Evolutionary conservation across 2,329 filamentous ascomycete species (phyloP).

Genomic region (Pseudogymnoascus verrucosus): DNA sequence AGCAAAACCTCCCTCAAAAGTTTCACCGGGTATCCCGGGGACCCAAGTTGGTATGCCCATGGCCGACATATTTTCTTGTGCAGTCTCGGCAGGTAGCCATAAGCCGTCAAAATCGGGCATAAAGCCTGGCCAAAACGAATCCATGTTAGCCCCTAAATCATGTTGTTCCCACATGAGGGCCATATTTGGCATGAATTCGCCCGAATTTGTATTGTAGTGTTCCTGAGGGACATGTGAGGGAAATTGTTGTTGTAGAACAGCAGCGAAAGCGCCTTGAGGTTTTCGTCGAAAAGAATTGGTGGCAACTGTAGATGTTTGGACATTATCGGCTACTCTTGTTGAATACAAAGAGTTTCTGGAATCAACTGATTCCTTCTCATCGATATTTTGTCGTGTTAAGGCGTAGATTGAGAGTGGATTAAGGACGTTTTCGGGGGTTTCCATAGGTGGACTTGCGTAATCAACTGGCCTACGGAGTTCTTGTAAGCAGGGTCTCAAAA

Average conservation of each 20-base stretch:
- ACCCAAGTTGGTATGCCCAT: slow-evolving; percentile 1
- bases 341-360: slow-evolving; percentile 10
- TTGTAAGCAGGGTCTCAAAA: neutral
- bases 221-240: neutral
- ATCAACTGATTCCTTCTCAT: slow-evolving; percentile 22
- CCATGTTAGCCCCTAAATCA: neutral
- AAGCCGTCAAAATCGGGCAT: slow-evolving; percentile 5
- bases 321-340: slow-evolving; percentile 3
- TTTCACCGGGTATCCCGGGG: neutral
- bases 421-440: slow-evolving; percentile 22
- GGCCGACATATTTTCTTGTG: neutral
- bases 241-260: neutral
- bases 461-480: neutral
- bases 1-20: neutral
- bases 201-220: neutral
- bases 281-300: neutral
- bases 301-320: neutral
- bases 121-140: slow-evolving; percentile 3
- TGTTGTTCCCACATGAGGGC: slow-evolving; percentile 6
- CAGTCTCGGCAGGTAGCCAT: slow-evolving; percentile 7
- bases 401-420: slow-evolving; percentile 24
- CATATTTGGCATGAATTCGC: slow-evolving; percentile 2
- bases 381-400: slow-evolving; percentile 22
- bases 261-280: neutral
- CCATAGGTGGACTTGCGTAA: slow-evolving; percentile 14